These are phyloP conservation scores for Calonectria henricotiae DNA, from an alignment of 2,329 filamentous ascomycete genomes.

Conservation along the genomic window DNA sequence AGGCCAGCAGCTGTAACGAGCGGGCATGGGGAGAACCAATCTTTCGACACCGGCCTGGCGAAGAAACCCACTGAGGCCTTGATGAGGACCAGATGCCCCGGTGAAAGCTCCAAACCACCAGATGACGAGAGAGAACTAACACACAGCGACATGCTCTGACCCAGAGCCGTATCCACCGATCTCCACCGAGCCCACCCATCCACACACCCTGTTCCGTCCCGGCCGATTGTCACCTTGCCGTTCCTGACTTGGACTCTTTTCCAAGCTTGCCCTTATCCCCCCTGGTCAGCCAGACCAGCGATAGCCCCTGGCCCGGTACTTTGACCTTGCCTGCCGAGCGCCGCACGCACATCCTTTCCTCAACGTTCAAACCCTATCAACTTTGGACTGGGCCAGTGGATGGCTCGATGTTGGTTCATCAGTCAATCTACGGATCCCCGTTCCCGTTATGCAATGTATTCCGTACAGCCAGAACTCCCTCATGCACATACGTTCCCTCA, in stretches of 20 bases:
- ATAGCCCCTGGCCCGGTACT: slow-evolving; percentile 42
- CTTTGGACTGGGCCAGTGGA: slow-evolving; percentile 18
- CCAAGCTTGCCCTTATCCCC: slow-evolving; percentile 39
- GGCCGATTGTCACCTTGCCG: slow-evolving; percentile 50
- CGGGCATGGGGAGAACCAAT: slow-evolving; percentile 18
- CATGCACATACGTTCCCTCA: slow-evolving; percentile 20
- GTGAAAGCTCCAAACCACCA: slow-evolving; percentile 21
- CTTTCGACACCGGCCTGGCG: slow-evolving; percentile 10
- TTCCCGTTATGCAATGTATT: slow-evolving; percentile 27
- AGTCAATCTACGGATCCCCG: slow-evolving; percentile 30
- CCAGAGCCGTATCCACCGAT: slow-evolving; percentile 31
- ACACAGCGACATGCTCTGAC: slow-evolving; percentile 26
- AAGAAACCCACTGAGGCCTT: slow-evolving; percentile 28
- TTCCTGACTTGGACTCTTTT: slow-evolving; percentile 51
- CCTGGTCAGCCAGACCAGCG: slow-evolving; percentile 29
- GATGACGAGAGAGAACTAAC: slow-evolving; percentile 23
- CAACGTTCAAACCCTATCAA: slow-evolving; percentile 30
- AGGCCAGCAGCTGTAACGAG: slow-evolving; percentile 24
- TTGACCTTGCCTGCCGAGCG: slow-evolving; percentile 37
- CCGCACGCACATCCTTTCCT: slow-evolving; percentile 31
- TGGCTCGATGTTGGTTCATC: slow-evolving; percentile 29
- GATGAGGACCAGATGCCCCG: slow-evolving; percentile 20
- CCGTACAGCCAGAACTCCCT: slow-evolving; percentile 25
- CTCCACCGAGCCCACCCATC: slow-evolving; percentile 43
- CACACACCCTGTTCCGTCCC: slow-evolving; percentile 49